phyloP scores from a whole-genome alignment of 2,329 filamentous ascomycete genomes.

The Colletotrichum cuscutae region DNA sequence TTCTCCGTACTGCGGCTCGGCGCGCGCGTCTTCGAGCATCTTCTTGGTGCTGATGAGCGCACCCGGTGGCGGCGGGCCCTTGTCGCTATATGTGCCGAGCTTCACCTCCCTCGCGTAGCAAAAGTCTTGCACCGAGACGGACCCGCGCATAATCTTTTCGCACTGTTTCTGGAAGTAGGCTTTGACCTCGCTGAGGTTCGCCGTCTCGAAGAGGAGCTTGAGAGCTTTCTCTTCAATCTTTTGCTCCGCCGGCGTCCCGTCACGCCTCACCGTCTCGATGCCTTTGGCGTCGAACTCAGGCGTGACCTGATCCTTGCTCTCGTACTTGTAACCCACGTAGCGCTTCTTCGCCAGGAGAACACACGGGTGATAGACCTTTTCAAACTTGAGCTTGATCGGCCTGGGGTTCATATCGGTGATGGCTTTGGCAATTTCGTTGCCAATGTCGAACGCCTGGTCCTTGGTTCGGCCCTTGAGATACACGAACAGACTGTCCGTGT shows the following conservation, averaged over 20 bases:
- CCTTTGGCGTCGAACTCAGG: conserved; percentile 98
- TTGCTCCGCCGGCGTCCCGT: conserved; percentile 94
- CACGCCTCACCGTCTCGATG: conserved; percentile 94
- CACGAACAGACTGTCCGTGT: conserved; percentile 95
- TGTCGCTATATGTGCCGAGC: conserved; percentile 87
- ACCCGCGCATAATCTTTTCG: conserved; percentile 89
- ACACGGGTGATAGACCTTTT: conserved; percentile 98
- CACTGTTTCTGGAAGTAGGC: conserved; percentile 91
- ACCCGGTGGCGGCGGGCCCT: conserved; percentile 83
- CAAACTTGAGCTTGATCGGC: conserved; percentile 95
- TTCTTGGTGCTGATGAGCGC: conserved; percentile 87
- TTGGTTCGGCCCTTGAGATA: conserved; percentile 87
- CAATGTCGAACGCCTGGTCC: conserved; percentile 91
- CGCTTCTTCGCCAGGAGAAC: conserved; percentile 95
- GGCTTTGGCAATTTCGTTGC: conserved; percentile 88
- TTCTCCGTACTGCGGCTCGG: conserved; percentile 94
- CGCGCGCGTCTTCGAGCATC: conserved; percentile 87
- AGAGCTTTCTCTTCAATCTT: conserved; percentile 95
- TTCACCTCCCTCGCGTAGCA: conserved; percentile 95
- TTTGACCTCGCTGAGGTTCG: conserved; percentile 90
- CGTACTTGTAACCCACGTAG: conserved; percentile 98
- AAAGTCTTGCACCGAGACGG: conserved; percentile 92
- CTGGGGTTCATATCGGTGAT: conserved; percentile 91
- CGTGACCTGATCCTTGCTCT: conserved; percentile 76
- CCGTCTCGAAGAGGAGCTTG: conserved; percentile 88